phyloP scores from a whole-genome alignment of 768 basidiomycete species.

The Trametes gibbosa region DNA sequence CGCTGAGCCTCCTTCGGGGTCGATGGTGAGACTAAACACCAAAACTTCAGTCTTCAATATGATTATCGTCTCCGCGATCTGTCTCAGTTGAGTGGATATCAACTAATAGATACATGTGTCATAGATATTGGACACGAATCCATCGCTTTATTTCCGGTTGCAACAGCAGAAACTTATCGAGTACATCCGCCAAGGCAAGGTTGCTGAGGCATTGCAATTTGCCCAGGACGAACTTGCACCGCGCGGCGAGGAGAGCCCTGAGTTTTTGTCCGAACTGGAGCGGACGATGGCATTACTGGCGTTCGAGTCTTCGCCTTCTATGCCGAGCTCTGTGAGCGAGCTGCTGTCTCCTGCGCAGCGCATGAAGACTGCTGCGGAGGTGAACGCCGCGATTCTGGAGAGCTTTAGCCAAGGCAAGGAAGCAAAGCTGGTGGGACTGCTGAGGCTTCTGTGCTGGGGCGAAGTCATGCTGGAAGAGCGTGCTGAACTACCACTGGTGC shows the following conservation, averaged over 20 bases:
- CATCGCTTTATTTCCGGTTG: slow-evolving; percentile 89
- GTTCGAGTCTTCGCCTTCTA: slow-evolving; percentile 62
- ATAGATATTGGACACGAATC: slow-evolving; percentile 96
- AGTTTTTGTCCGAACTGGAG: slow-evolving; percentile 90
- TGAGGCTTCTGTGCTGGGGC: slow-evolving; percentile 87
- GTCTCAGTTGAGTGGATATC: slow-evolving; percentile 1
- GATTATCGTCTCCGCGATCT: slow-evolving; percentile 40
- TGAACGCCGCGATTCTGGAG: slow-evolving; percentile 94
- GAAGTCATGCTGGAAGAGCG: slow-evolving; percentile 75
- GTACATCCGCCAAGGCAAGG: slow-evolving; percentile 78
- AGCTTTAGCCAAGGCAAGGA: slow-evolving; percentile 90
- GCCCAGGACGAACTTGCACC: slow-evolving; percentile 94
- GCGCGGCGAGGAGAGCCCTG: slow-evolving; percentile 90
- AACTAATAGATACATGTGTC: slow-evolving; percentile 21
- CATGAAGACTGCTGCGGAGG: slow-evolving; percentile 91
- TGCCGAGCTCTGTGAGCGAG: slow-evolving; percentile 69
- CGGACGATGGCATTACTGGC: slow-evolving; percentile 92
- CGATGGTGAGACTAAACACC: slow-evolving; percentile 81
- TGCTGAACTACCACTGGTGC: slow-evolving; percentile 77
- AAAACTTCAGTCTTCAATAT: slow-evolving; percentile 98
- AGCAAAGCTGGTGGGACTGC: slow-evolving; percentile 79
- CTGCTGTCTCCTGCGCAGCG: slow-evolving; percentile 84
- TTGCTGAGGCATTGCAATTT: slow-evolving; percentile 81
- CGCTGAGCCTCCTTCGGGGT: slow-evolving; percentile 75
- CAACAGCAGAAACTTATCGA: slow-evolving; percentile 97